Evolutionary conservation across 2,329 filamentous ascomycete species (phyloP).

Genomic region (Aspergillus niger): DNA sequence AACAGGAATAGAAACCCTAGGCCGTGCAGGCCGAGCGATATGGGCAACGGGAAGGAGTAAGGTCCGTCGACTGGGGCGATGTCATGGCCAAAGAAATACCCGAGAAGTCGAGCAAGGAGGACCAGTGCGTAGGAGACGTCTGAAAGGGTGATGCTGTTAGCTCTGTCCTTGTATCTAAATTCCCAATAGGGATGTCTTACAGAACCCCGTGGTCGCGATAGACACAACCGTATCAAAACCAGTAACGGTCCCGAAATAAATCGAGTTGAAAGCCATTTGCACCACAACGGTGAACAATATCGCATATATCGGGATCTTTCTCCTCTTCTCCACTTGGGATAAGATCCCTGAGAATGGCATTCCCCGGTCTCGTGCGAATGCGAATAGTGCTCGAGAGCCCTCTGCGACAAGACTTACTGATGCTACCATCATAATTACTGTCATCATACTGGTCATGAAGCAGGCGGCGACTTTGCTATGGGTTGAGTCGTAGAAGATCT

Average conservation of each 20-base stretch:
- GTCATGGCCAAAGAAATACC: constrained; percentile 47
- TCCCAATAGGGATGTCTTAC: constrained; percentile 31
- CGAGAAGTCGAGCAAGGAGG: constrained; percentile 53
- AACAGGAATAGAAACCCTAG: constrained; percentile 55
- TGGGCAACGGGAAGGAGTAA: constrained; percentile 46
- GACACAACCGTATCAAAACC: constrained; percentile 61
- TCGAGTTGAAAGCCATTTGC: constrained; percentile 57
- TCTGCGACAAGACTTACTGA: constrained; percentile 51
- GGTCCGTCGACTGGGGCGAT: constrained; percentile 37
- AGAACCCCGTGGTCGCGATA: constrained; percentile 61
- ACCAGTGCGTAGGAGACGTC: constrained; percentile 61
- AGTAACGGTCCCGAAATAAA: constrained; percentile 58
- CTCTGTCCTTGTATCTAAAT: too few relatives aligned
- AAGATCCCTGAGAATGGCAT: constrained; percentile 54
- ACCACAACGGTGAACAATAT: constrained; percentile 50
- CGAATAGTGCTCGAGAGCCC: constrained; percentile 50
- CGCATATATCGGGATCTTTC: constrained; percentile 53
- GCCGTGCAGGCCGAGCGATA: constrained; percentile 50
- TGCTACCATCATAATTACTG: constrained; percentile 51
- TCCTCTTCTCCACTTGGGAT: constrained; percentile 49
- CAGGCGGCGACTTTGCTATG: constrained; percentile 48
- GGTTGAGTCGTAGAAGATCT: constrained; percentile 56
- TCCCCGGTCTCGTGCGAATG: constrained; percentile 54
- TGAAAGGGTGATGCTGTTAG: constrained; percentile 17
- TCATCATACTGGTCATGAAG: constrained; percentile 51